Evolutionary conservation across 495 filamentous ascomycete genomes (phyloP), one percentile per base, ranked within the genome.

Genomic region (Copromyces sp.): DNA sequence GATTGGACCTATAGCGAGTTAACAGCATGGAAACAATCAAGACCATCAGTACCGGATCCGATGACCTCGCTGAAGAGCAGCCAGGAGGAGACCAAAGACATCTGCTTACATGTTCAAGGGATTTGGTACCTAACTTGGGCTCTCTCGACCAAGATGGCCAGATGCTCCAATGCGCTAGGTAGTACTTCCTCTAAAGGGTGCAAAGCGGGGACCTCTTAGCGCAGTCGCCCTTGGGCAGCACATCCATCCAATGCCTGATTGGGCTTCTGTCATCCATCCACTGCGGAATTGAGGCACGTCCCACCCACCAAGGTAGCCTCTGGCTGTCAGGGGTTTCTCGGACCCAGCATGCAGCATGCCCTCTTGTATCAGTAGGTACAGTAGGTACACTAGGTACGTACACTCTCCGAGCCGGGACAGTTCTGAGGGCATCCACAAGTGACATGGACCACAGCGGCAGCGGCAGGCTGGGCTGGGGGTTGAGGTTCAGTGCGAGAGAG

Each of bases 131-230:
- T 37, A 29, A 59, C 47, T 14, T 12, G 20, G 20, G 47, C 47
- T 59, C 20, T 59, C 12, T 53, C 45, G 11, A 24, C 45, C 9
- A 53, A 53, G 3, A 9, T 53, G 20, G 45, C 20, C 45, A 53
- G 45, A 53, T 53, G 3, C 45, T 12, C 1, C 45, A 53, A 53
- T 29, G 9, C 24, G n/a, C n/a, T n/a, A n/a, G n/a, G n/a, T n/a
- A 9, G 53, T 65, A 65, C 53, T 17, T 35, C 45, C 4, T 65
- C 14, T 14, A 17, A 17, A 65, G 53, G 29, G 53, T 59, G 70
- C 44, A 71, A 68, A 68, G 79, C 75, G 78, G 78, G 72, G 75
- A 74, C 72, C 61, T 71, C 74, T 76, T 77, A 75, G 75, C 74
- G 74, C 73, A 73, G 61, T 71, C 70, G 68, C 77, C 74, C 76